Conservation (phyloP, 352 stramenopile genomes). For the Phytophthora quininea region DNA sequence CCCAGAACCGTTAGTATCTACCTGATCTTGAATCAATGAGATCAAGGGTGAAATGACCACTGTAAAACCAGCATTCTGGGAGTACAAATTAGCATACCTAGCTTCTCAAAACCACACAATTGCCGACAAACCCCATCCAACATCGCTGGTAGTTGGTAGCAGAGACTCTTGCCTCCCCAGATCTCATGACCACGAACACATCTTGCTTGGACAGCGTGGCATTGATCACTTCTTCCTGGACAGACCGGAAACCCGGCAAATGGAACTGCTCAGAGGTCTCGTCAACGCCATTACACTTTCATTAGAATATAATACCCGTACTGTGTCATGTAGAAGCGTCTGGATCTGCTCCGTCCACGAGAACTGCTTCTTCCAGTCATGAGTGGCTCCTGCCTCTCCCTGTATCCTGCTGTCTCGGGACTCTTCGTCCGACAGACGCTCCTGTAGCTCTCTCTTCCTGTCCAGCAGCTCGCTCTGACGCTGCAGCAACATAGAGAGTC, state of each 20-base stretch:
- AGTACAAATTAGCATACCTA: constrained; percentile 1
- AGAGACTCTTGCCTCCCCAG: constrained; percentile 88
- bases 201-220: constrained; percentile 87
- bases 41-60: constrained; percentile 93
- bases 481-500: constrained; percentile 54
- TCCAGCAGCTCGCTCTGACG: constrained; percentile 62
- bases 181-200: constrained; percentile 94
- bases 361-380: constrained; percentile 50
- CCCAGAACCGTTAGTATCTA: constrained; percentile 18
- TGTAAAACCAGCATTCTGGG: constrained; percentile 70
- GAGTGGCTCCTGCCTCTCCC: background rate
- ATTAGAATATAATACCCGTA: background rate
- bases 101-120: background rate
- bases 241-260: constrained; percentile 84
- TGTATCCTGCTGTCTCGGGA: background rate
- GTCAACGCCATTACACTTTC: background rate
- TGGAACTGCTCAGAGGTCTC: constrained; percentile 55
- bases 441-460: constrained; percentile 49
- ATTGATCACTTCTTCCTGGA: constrained; percentile 93
- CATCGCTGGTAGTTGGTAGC: constrained; percentile 90
- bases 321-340: constrained; percentile 32
- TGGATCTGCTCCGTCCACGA: constrained; percentile 48
- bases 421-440: constrained; percentile 26
- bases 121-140: constrained; percentile 53
- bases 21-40: constrained; percentile 94